Base-by-base conservation (phyloP, 345 rosid genomes). In the Moricandia arvensis region DNA sequence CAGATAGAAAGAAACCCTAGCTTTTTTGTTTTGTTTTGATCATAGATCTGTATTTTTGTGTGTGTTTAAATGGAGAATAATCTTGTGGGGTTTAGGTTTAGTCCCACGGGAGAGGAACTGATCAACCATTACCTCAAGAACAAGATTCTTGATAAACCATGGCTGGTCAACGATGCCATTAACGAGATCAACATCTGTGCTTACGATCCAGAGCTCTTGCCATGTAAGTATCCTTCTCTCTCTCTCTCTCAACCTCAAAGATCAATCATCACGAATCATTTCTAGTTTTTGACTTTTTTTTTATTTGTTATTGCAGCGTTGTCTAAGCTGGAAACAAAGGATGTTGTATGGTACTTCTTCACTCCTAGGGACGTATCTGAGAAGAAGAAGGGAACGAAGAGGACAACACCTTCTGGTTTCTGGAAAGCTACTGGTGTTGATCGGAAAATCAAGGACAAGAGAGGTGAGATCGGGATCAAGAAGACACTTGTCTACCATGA, bases 341-440 rank as follows among this genome's bases (percentile, higher is more conserved):
- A 83, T 60, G 78, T 15, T 2, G 77, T 41, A 2, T 87, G 90
- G 88, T 79, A 73, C 55, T 84, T 85, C 63, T 87, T 82, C 59
- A 55, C 51, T 7, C 73, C 31, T 0, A 76, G 12, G 8, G 74
- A 72, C 63, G 4, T n/a, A 45, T 3, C 59, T 53, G 4, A 2
- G 21, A 79, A 81, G 17, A 70, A 80, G 41, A 64, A 43, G 4
- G 68, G 62, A 2, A 26, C 37, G 2, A 74, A 80, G 49, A 79
- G 91, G 66, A 74, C 49, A 0, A 82, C 86, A 1, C 31, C 2
- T 21, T 8, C 15, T n/a, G 89, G 91, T 5, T 75, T 5, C 10
- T 87, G 89, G 89, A 85, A 82, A 79, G 10, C 74, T 18, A 82
- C 86, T 0, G 90, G 90, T 13, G 67, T 16, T 7, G 59, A 64